phyloP scores from a whole-genome alignment of 2,329 filamentous ascomycete species.

The Cryphonectria radicalis region DNA sequence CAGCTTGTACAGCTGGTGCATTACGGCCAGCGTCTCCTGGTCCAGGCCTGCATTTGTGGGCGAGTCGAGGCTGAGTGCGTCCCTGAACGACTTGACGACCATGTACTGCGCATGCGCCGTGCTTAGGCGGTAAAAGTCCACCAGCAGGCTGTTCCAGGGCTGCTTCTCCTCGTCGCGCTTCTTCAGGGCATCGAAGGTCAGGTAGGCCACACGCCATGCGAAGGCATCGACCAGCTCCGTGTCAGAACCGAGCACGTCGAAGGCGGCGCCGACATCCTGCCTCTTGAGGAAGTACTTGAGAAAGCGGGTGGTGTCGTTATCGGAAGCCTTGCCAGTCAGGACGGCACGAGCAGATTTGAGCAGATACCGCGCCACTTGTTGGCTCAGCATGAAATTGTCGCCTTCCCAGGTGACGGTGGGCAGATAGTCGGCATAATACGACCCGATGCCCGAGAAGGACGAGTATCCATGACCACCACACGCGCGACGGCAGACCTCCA shows the following conservation, averaged over 20 bases:
- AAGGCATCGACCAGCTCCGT: conserved; percentile 74
- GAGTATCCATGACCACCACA: conserved; percentile 80
- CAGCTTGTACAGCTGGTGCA: conserved; percentile 83
- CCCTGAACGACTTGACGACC: conserved; percentile 74
- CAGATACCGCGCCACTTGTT: conserved; percentile 77
- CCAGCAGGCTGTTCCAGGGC: conserved; percentile 76
- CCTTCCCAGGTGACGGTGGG: conserved; percentile 75
- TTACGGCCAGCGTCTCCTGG: conserved; percentile 57
- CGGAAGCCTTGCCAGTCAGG: conserved; percentile 59
- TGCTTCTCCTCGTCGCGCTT: conserved; percentile 76
- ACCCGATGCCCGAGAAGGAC: conserved; percentile 75
- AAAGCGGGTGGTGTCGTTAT: conserved; percentile 71
- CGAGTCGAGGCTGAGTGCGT: conserved; percentile 47
- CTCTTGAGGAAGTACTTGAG: conserved; percentile 67
- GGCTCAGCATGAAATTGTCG: conserved; percentile 82
- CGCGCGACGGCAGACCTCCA: conserved; percentile 75
- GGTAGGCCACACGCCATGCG: conserved; percentile 73
- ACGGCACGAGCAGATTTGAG: conserved; percentile 76
- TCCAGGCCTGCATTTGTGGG: conserved; percentile 57
- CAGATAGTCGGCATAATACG: conserved; percentile 76
- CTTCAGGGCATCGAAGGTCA: conserved; percentile 76
- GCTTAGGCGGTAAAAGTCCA: conserved; percentile 77
- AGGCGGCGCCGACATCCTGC: conserved; percentile 72
- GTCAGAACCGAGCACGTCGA: conserved; percentile 73
- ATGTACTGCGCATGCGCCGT: conserved; percentile 79